Evolutionary conservation across 345 rosid species (phyloP).

Genomic region (Durio zibethinus): DNA sequence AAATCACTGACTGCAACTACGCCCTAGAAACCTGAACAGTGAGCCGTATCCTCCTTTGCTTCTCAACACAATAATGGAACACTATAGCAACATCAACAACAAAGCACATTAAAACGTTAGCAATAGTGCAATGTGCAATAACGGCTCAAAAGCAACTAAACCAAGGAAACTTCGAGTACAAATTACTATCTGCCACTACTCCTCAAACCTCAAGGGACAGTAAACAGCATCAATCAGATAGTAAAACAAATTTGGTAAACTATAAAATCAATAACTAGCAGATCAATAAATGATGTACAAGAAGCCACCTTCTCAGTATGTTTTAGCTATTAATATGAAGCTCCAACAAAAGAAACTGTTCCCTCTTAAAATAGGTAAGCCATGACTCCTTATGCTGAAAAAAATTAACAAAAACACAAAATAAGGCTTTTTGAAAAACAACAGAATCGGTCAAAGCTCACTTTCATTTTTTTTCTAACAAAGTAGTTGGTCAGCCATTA

Average conservation of each 20-base stretch:
- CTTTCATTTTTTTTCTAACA: constrained; percentile 10
- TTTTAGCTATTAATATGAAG: constrained; percentile 14
- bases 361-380: constrained; percentile 11
- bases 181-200: constrained; percentile 14
- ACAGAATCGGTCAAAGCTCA: constrained; percentile 30
- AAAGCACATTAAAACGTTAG: constrained; percentile 7
- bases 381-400: constrained; percentile 17
- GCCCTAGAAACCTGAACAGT: constrained; percentile 12
- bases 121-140: constrained; percentile 2
- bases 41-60: constrained; percentile 9
- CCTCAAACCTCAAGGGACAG: constrained; percentile 12
- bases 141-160: background rate
- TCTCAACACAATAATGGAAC: constrained; percentile 19
- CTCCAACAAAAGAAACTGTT: background rate
- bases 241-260: background rate
- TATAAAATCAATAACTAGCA: constrained; percentile 15
- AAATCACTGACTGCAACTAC: constrained; percentile 20
- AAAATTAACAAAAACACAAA: constrained; percentile 20
- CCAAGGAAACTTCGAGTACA: constrained; percentile 7
- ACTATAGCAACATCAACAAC: constrained; percentile 25
- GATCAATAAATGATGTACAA: constrained; percentile 26
- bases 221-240: background rate
- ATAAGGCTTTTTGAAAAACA: constrained; percentile 10
- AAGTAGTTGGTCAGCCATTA: constrained; percentile 19
- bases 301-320: constrained; percentile 15